phyloP scores from a whole-genome alignment of 345 rosid species.

The Gossypium raimondii region DNA sequence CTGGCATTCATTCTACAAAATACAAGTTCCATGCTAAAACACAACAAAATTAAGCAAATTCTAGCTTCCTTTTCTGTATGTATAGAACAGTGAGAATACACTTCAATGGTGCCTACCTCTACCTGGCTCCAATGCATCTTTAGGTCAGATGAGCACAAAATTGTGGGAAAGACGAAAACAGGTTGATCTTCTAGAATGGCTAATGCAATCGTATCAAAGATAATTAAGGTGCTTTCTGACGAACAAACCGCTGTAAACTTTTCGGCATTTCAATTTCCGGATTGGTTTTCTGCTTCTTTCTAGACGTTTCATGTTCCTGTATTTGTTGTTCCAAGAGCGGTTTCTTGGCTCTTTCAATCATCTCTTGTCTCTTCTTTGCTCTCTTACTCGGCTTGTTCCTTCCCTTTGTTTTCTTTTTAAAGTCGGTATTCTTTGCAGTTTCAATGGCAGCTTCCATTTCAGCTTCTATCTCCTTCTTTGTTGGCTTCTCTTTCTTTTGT shows the following conservation, averaged over 20 bases:
- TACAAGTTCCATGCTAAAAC: background rate
- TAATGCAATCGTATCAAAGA: background rate
- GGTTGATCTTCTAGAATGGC: background rate
- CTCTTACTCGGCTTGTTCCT: slow-evolving; percentile 72
- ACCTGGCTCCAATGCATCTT: background rate
- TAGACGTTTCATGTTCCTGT: slow-evolving; percentile 21
- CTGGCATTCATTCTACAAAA: background rate
- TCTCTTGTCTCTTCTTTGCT: slow-evolving; percentile 58
- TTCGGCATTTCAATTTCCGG: slow-evolving; percentile 47
- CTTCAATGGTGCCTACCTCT: background rate
- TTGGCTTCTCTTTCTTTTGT: slow-evolving; percentile 55
- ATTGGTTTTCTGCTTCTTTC: slow-evolving; percentile 55
- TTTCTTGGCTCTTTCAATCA: slow-evolving; percentile 48
- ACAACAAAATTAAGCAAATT: background rate
- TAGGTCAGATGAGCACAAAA: background rate
- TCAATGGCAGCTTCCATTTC: slow-evolving; percentile 71
- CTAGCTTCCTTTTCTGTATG: background rate
- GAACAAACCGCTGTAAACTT: slow-evolving; percentile 56
- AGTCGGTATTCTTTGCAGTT: slow-evolving; percentile 38
- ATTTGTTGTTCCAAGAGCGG: slow-evolving; percentile 59
- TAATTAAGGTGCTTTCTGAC: slow-evolving; percentile 24
- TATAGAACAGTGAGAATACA: background rate
- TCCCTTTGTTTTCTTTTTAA: slow-evolving; percentile 84
- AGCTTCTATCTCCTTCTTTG: slow-evolving; percentile 48
- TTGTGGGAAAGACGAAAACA: background rate